These are phyloP conservation scores for Iberis amara DNA, from an alignment of 441 rosid genomes.

Conservation along the genomic window DNA sequence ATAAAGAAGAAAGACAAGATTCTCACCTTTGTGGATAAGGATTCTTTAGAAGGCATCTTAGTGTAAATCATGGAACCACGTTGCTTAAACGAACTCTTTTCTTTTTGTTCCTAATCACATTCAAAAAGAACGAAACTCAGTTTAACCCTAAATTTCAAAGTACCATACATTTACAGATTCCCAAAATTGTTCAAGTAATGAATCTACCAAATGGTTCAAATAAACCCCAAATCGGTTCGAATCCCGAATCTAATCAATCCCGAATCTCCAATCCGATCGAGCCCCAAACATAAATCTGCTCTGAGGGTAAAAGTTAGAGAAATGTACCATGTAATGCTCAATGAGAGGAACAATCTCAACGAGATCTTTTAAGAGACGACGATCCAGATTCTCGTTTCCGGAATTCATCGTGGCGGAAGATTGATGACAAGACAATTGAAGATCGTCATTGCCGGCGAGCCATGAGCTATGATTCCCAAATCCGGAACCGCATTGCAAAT, in stretches of 20 bases:
- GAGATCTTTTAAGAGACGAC: slow-evolving; percentile 71
- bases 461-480: slow-evolving; percentile 61
- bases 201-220: not conserved
- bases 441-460: slow-evolving; percentile 48
- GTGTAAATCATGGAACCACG: slow-evolving; percentile 84
- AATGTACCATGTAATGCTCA: slow-evolving; percentile 67
- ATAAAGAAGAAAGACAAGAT: not conserved
- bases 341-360: slow-evolving; percentile 88
- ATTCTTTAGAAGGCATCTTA: slow-evolving; percentile 85
- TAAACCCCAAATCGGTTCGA: no score
- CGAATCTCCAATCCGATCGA: slow-evolving; percentile 3
- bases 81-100: slow-evolving; percentile 65
- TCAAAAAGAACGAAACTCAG: slow-evolving; percentile 6
- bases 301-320: not conserved
- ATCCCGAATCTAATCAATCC: not conserved
- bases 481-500: slow-evolving; percentile 53
- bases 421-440: slow-evolving; percentile 35
- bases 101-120: slow-evolving; percentile 54
- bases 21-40: slow-evolving; percentile 51
- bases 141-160: not conserved
- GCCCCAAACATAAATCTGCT: not conserved
- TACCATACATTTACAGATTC: not conserved
- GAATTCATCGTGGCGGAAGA: slow-evolving; percentile 23
- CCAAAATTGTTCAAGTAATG: not conserved
- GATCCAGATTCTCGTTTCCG: slow-evolving; percentile 53